Evolutionary conservation across 208 protist species (phyloP).

Genomic region (Trypanosoma rangeli): DNA sequence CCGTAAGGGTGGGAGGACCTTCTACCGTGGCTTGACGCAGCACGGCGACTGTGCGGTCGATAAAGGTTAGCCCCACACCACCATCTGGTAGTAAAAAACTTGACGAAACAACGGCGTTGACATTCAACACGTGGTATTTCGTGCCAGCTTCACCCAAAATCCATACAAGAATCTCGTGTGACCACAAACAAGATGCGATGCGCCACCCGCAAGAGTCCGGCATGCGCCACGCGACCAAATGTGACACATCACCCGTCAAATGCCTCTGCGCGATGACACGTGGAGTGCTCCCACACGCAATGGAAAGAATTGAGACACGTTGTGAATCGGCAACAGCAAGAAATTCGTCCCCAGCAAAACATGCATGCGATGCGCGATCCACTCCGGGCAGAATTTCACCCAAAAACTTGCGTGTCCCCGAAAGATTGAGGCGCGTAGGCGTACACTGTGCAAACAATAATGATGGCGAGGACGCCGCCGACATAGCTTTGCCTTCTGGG

Average conservation of each 20-base stretch:
- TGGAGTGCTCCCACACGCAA: not conserved
- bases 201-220: not conserved
- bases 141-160: not conserved
- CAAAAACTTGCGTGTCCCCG: constrained; percentile 4
- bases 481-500: not conserved
- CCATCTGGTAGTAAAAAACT: constrained; percentile 8
- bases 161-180: constrained; percentile 25
- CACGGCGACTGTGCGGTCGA: constrained; percentile 7
- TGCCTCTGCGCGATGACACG: not conserved
- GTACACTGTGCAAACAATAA: constrained; percentile 26
- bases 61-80: constrained; percentile 11
- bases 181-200: constrained; percentile 27
- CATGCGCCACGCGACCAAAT: constrained; percentile 16
- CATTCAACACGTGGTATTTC: constrained; percentile 2
- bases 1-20: not conserved
- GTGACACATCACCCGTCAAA: constrained; percentile 24
- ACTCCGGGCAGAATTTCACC: constrained; percentile 12
- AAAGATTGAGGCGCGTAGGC: constrained; percentile 8
- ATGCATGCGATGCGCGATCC: constrained; percentile 17
- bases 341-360: constrained; percentile 17
- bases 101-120: constrained; percentile 13
- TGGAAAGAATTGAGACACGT: constrained; percentile 1
- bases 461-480: not conserved
- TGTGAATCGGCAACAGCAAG: constrained; percentile 18
- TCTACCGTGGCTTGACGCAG: constrained; percentile 5